These are phyloP conservation scores for Pseudodiploospora longispora DNA, from an alignment of 2,329 filamentous ascomycete genomes.

Conservation along the genomic window DNA sequence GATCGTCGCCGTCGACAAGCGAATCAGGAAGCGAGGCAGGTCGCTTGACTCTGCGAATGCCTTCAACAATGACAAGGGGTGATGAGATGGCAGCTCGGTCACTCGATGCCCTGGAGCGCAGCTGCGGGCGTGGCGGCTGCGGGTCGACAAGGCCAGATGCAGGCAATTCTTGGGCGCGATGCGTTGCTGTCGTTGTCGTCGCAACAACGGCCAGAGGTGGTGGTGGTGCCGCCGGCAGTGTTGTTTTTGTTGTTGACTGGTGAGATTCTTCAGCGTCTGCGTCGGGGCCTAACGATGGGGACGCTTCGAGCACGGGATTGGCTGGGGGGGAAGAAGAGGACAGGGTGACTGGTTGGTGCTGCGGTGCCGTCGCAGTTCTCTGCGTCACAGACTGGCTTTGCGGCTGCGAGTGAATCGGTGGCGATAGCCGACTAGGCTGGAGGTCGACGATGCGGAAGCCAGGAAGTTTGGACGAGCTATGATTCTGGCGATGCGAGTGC, in stretches of 20 bases:
- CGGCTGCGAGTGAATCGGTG: constrained; percentile 14
- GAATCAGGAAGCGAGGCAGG: constrained; percentile 10
- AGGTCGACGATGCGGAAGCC: constrained; percentile 47
- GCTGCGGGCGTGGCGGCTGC: constrained; percentile 4
- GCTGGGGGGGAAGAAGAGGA: background rate
- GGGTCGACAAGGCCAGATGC: constrained; percentile 1
- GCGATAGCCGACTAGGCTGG: constrained; percentile 12
- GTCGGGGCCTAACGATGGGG: background rate
- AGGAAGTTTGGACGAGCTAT: constrained; percentile 48
- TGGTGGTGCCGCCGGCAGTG: constrained; percentile 1
- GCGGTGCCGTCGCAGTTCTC: constrained; percentile 1
- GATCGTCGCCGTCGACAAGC: constrained; percentile 8
- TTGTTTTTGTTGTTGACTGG: background rate
- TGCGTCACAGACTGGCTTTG: constrained; percentile 9
- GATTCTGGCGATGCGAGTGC: constrained; percentile 43
- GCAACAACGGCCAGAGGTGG: background rate
- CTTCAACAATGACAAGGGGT: constrained; percentile 2
- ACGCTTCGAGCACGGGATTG: constrained; percentile 4
- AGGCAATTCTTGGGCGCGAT: constrained; percentile 3
- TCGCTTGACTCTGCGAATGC: constrained; percentile 5
- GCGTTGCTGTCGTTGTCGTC: constrained; percentile 2
- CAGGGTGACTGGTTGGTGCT: background rate
- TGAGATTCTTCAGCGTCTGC: background rate
- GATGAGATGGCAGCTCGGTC: constrained; percentile 8
- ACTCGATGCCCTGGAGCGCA: constrained; percentile 9